These are phyloP conservation scores for Metschnikowia dekortorum DNA, from an alignment of 805 yeast genomes.

Conservation along the genomic window DNA sequence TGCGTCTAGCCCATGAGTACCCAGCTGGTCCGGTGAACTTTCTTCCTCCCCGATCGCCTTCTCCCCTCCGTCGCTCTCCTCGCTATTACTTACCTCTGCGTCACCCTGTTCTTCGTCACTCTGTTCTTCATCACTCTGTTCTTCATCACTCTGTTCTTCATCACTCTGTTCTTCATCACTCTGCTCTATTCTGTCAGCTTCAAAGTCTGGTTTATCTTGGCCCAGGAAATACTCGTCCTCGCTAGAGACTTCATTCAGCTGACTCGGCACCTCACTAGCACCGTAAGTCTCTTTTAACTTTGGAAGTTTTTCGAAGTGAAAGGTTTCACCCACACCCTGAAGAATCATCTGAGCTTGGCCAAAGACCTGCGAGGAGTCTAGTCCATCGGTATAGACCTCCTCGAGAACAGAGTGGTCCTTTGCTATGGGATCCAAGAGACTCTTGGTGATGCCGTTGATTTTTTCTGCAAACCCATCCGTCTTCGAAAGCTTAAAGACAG, in stretches of 20 bases:
- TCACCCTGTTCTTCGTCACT: slow-evolving; percentile 12
- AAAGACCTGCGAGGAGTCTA: slow-evolving; percentile 89
- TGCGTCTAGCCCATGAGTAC: slow-evolving; percentile 12
- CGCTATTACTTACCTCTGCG: background rate
- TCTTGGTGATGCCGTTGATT: slow-evolving; percentile 40
- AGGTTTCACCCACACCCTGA: slow-evolving; percentile 67
- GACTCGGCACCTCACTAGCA: slow-evolving; percentile 1
- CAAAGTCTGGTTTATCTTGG: slow-evolving; percentile 13
- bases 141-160: slow-evolving; percentile 21
- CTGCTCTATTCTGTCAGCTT: slow-evolving; percentile 19
- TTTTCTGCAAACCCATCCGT: slow-evolving; percentile 7
- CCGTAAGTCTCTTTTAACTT: slow-evolving; percentile 38
- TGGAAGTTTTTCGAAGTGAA: slow-evolving; percentile 55
- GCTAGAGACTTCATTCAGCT: background rate
- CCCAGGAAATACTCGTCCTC: slow-evolving; percentile 14
- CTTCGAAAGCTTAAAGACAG: slow-evolving; percentile 11
- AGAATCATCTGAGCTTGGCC: slow-evolving; percentile 85
- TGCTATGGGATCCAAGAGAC: slow-evolving; percentile 56
- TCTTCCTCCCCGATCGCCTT: slow-evolving; percentile 19
- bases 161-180: slow-evolving; percentile 23
- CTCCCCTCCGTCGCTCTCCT: slow-evolving; percentile 4
- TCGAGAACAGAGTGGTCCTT: slow-evolving; percentile 61
- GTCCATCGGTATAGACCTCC: slow-evolving; percentile 77
- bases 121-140: slow-evolving; percentile 19
- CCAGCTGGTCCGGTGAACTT: background rate